Conservation (phyloP, 2,329 filamentous ascomycete species). For the Diaporthe vexans region DNA sequence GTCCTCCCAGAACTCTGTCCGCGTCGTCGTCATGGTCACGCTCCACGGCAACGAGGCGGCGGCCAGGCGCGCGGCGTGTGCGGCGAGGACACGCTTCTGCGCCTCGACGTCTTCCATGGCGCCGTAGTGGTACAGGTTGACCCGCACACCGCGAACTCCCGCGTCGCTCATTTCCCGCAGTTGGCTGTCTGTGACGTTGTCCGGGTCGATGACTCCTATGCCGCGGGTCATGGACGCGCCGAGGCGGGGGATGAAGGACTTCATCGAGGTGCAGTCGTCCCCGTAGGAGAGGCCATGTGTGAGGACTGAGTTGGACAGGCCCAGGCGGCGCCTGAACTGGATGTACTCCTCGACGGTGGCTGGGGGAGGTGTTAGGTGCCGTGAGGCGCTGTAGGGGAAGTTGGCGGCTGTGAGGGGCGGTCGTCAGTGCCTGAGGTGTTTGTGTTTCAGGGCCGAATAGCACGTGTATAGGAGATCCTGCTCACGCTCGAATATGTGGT, state of each 20-base stretch:
- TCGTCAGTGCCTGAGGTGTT: neutral
- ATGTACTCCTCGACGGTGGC: constrained; percentile 7
- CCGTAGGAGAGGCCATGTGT: constrained; percentile 55
- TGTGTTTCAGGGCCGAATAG: neutral
- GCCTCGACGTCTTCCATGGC: constrained; percentile 54
- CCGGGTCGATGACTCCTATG: constrained; percentile 51
- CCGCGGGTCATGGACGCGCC: constrained; percentile 46
- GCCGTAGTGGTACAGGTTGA: constrained; percentile 53
- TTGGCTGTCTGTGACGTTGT: constrained; percentile 44
- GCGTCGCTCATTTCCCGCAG: constrained; percentile 46
- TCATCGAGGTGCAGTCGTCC: constrained; percentile 52
- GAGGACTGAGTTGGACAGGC: constrained; percentile 51
- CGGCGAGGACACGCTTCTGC: constrained; percentile 50
- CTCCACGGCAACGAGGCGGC: constrained; percentile 47
- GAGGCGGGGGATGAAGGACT: constrained; percentile 49
- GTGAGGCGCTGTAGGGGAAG: neutral
- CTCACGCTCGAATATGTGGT: constrained; percentile 23
- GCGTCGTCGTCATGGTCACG: constrained; percentile 51
- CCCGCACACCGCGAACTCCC: constrained; percentile 52
- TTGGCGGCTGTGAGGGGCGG: neutral
- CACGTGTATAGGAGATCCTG: neutral
- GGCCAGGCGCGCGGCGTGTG: constrained; percentile 47
- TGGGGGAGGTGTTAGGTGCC: neutral
- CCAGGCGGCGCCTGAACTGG: neutral
- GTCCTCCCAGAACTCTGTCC: constrained; percentile 50